Base-by-base conservation (phyloP, 768 basidiomycete species). In the Zangia roseola region DNA sequence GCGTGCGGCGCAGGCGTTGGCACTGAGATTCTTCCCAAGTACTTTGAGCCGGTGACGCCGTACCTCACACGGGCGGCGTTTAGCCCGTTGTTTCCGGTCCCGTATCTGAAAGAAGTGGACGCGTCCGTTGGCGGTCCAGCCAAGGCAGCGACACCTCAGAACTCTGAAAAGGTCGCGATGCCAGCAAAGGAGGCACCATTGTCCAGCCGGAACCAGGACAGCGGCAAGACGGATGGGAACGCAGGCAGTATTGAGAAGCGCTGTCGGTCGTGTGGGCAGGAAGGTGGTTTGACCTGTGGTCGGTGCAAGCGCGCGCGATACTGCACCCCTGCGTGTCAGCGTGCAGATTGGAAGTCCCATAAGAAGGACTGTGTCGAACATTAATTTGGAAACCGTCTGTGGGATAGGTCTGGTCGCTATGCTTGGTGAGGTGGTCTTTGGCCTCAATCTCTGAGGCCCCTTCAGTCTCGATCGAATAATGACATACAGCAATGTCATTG, bases 41-140 rank as follows among this genome's bases (percentile, higher is more conserved):
- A 55, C 2, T 82, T 76, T 75, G 60, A 67, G 45, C 33, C 9
- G 48, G 77, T 43, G 65, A 70, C 26, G 20, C 72, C 72, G 4
- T 72, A 73, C 49, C 73, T 73, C 6, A 81, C 76, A 0, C 64
- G 81, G n/a, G 66, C 79, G 3, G 82, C 78, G 0, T 62, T 85
- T 13, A 70, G 74, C 5, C 83, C 80, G 0, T 59, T 84, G 5
- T 83, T 83, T 46, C 65, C 77, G 0, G 74, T 77, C 6, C 68
- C 79, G 5, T 80, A 76, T 53, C 49, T 80, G 55, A 74, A 78
- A 52, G 65, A 55, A 28, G 43, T 36, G 30, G 38, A 45, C 16
- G 20, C 47, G 4, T 49, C 47, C 16, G 6, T 16, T 7, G 40
- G 24, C 0, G 43, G 13, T 10, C 13, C 6, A 8, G 20, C 0